Conservation (phyloP, 2,329 filamentous ascomycete species). For the Penicillium sp. region DNA sequence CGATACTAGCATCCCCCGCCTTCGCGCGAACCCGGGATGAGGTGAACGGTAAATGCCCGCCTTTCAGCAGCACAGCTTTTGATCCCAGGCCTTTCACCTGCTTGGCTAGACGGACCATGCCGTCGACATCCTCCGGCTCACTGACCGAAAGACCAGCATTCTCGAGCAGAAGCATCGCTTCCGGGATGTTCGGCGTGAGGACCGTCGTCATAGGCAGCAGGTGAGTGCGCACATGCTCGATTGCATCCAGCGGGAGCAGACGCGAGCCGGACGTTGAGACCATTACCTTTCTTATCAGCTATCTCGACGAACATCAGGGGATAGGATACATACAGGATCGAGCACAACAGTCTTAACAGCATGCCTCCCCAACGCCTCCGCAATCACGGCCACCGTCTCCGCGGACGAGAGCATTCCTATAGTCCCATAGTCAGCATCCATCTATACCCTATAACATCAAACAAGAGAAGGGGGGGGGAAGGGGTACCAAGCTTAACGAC, state of each 20-base stretch:
- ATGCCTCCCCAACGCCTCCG: constrained; percentile 58
- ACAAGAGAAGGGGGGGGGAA: constrained; percentile 3
- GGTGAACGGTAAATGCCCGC: constrained; percentile 79
- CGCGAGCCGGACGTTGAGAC: constrained; percentile 54
- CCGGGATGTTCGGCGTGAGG: constrained; percentile 48
- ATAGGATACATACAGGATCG: constrained; percentile 63
- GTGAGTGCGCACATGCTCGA: constrained; percentile 35
- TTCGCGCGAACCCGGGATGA: constrained; percentile 58
- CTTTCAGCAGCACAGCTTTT: constrained; percentile 80
- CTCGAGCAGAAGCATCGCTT: constrained; percentile 43
- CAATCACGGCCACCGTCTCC: constrained; percentile 65
- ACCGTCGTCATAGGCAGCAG: constrained; percentile 44
- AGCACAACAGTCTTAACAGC: constrained; percentile 60
- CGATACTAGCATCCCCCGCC: constrained; percentile 55
- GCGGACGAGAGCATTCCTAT: constrained; percentile 80
- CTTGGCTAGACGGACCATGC: constrained; percentile 66
- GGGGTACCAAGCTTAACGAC: constrained; percentile 81
- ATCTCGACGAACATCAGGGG: neutral
- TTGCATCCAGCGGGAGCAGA: constrained; percentile 42
- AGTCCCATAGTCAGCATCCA: too few relatives aligned
- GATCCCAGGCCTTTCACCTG: constrained; percentile 66
- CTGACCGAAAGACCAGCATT: constrained; percentile 34
- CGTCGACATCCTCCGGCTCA: constrained; percentile 57
- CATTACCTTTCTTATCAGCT: constrained; percentile 69
- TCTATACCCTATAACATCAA: neutral